A percentile compares a stretch with the other conserved stretches of the same genome.
Conservation (phyloP, 2,329 filamentous ascomycete genomes). For the Monilinia fructigena region DNA sequence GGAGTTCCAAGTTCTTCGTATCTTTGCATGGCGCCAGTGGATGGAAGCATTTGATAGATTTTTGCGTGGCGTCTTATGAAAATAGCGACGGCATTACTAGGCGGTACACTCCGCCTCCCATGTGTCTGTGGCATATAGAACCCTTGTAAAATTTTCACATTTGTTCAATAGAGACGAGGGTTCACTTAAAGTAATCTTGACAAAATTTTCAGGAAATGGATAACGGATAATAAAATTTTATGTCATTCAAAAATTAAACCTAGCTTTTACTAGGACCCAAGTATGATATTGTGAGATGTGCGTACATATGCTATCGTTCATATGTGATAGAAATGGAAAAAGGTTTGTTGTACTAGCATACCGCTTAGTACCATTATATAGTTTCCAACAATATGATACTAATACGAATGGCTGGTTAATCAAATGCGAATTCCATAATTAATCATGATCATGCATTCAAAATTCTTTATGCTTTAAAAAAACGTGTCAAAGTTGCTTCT, state of each 20-base stretch:
- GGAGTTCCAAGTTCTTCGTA: not conserved
- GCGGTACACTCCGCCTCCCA: not conserved
- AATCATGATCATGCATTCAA: too few relatives aligned
- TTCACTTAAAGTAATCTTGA: conserved; percentile 3
- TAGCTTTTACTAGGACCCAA: too few relatives aligned
- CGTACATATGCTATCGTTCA: not conserved
- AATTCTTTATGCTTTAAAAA: too few relatives aligned
- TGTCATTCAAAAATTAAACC: not conserved
- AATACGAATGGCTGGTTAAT: too few relatives aligned
- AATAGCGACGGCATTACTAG: not conserved
- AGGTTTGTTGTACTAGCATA: too few relatives aligned
- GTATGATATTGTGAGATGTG: not conserved
- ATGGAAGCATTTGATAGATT: not conserved
- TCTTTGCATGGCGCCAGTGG: conserved; percentile 9
- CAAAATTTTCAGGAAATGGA: conserved; percentile 1
- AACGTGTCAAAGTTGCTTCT: too few relatives aligned
- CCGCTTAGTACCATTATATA: too few relatives aligned
- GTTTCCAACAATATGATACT: too few relatives aligned
- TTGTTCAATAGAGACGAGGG: not conserved
- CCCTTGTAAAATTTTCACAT: not conserved
- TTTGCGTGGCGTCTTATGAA: not conserved
- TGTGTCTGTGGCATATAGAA: not conserved
- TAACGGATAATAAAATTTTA: not conserved
- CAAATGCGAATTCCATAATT: too few relatives aligned
- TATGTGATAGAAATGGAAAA: too few relatives aligned